Evolutionary conservation across 768 basidiomycete species (phyloP).

Genomic region (Pisolithus marmoratus): DNA sequence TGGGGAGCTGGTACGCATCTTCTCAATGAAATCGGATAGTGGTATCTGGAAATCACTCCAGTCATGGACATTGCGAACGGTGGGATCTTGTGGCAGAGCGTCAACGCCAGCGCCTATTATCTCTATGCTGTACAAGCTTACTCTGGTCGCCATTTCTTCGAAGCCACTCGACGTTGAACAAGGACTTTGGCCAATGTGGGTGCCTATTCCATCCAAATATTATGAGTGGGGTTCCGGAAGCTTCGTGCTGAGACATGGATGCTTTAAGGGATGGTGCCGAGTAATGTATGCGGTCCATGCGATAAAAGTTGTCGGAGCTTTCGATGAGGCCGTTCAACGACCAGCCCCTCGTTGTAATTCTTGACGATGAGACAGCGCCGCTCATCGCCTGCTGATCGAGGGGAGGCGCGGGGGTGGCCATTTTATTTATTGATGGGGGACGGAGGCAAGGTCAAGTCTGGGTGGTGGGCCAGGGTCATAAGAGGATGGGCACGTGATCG

Average conservation of each 20-base stretch:
- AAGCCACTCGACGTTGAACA: slow-evolving; percentile 58
- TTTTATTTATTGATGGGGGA: not conserved
- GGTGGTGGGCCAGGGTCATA: not conserved
- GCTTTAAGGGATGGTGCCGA: slow-evolving; percentile 23
- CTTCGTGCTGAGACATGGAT: slow-evolving; percentile 42
- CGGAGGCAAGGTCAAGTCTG: not conserved
- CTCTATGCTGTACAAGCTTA: slow-evolving; percentile 4
- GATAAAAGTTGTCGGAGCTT: slow-evolving; percentile 36
- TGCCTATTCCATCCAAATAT: slow-evolving; percentile 56
- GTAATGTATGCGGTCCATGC: slow-evolving; percentile 33
- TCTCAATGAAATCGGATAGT: slow-evolving; percentile 48
- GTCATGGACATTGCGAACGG: slow-evolving; percentile 58
- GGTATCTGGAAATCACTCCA: slow-evolving; percentile 48
- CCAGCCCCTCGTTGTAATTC: slow-evolving; percentile 47
- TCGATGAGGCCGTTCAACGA: slow-evolving; percentile 36
- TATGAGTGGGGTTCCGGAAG: slow-evolving; percentile 53
- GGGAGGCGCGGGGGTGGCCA: not conserved
- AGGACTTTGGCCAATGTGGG: slow-evolving; percentile 44
- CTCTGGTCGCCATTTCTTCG: slow-evolving; percentile 26
- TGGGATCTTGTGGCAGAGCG: slow-evolving; percentile 39
- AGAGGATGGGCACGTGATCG: not conserved
- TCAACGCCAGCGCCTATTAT: slow-evolving; percentile 5
- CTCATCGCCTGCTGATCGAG: not conserved
- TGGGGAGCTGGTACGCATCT: slow-evolving; percentile 30
- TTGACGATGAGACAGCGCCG: slow-evolving; percentile 3